These are phyloP conservation scores for Veloboletus limbatus DNA, from an alignment of 1,284 basidiomycete genomes.

Conservation along the genomic window DNA sequence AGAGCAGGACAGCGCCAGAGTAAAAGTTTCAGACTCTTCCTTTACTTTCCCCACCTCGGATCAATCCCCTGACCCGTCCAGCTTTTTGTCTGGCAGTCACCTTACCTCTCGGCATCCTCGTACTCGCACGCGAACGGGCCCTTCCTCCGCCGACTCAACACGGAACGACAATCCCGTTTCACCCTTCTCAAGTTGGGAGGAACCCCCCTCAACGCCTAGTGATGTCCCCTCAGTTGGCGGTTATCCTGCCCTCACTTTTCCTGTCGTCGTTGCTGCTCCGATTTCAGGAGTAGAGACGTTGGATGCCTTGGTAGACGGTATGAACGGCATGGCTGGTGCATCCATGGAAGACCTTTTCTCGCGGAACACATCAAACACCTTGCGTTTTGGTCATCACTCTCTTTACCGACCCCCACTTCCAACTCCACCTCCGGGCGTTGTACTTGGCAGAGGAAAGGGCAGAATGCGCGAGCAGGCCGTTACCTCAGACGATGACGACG, in stretches of 20 bases:
- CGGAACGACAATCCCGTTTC: constrained; percentile 42
- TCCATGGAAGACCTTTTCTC: constrained; percentile 53
- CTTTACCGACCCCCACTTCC: constrained; percentile 78
- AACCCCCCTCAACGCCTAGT: constrained; percentile 63
- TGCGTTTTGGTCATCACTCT: constrained; percentile 61
- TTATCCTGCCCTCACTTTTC: constrained; percentile 43
- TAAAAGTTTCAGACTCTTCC: constrained; percentile 19
- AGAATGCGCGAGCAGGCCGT: constrained; percentile 39
- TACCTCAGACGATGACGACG: constrained; percentile 44
- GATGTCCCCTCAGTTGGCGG: constrained; percentile 43
- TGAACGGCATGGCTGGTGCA: constrained; percentile 55
- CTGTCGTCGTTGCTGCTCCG: constrained; percentile 73
- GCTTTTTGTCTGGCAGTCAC: constrained; percentile 21
- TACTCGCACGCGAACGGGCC: constrained; percentile 53
- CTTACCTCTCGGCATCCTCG: constrained; percentile 38
- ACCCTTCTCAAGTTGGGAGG: constrained; percentile 53
- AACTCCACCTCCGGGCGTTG: constrained; percentile 74
- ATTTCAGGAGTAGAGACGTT: constrained; percentile 75
- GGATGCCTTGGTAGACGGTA: constrained; percentile 82
- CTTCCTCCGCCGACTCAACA: constrained; percentile 45
- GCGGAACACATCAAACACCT: constrained; percentile 39
- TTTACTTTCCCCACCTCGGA: constrained; percentile 31
- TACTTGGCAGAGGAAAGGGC: constrained; percentile 60
- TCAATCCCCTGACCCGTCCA: constrained; percentile 17
- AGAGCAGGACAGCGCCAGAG: constrained; percentile 24